Conservation (phyloP, 179 eudicot genomes). For the Camellia oleifera region DNA sequence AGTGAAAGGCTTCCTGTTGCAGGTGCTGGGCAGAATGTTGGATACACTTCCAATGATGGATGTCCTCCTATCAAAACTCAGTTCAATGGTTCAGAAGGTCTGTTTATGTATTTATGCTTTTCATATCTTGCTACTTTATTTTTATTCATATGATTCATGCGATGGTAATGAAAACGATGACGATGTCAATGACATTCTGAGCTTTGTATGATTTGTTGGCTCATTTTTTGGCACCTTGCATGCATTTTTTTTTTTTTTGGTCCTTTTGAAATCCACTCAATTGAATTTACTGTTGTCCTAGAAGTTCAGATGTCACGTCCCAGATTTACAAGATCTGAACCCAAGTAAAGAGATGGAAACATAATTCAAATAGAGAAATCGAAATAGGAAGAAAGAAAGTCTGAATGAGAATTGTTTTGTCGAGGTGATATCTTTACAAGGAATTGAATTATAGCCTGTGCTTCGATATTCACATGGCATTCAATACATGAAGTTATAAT, state of each 20-base stretch:
- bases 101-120: neutral
- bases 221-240: neutral
- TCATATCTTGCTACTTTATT: neutral
- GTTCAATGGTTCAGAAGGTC: slow-evolving; percentile 38
- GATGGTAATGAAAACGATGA: neutral
- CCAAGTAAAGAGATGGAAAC: too few species aligned
- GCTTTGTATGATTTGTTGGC: neutral
- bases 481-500: too few species aligned
- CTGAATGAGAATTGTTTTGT: too few species aligned
- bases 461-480: too few species aligned
- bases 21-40: slow-evolving; percentile 36
- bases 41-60: slow-evolving; percentile 28
- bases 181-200: neutral
- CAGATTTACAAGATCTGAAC: too few species aligned
- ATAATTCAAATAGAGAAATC: too few species aligned
- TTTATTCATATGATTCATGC: neutral
- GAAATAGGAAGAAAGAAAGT: too few species aligned
- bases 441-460: too few species aligned
- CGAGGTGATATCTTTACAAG: too few species aligned
- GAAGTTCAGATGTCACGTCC: neutral
- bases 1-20: slow-evolving; percentile 30
- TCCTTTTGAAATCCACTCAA: neutral
- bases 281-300: neutral
- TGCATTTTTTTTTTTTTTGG: neutral
- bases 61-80: slow-evolving; percentile 26